A percentile compares a stretch with the other conserved stretches of the same genome.
Evolutionary conservation across 768 basidiomycete species (phyloP).

Genomic region (Tylopilus rubrobrunneus): DNA sequence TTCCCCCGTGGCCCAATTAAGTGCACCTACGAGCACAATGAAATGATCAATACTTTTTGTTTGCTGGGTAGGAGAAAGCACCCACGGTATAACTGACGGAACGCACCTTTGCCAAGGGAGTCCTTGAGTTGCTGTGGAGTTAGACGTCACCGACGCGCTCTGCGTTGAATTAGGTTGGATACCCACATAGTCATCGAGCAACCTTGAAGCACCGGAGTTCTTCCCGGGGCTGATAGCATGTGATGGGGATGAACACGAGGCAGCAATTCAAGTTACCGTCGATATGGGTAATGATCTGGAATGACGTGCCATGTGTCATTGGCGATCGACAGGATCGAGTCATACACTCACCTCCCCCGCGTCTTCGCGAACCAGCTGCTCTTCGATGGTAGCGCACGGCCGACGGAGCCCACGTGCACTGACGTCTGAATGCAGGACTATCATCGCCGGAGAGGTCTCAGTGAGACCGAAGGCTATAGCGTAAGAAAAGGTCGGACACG

Average conservation of each 20-base stretch:
- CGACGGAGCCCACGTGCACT: no score
- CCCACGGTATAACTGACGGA: constrained; percentile 95
- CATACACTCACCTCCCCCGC: no score
- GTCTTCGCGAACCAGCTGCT: no score
- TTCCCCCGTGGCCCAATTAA: constrained; percentile 96
- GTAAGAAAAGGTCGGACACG: no score
- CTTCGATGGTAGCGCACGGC: no score
- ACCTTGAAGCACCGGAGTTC: constrained; percentile 41
- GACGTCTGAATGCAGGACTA: no score
- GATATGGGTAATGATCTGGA: no score
- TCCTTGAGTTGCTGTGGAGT: constrained; percentile 84
- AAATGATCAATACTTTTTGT: constrained; percentile 67
- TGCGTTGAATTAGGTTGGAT: neutral
- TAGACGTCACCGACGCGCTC: constrained; percentile 7
- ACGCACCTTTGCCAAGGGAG: constrained; percentile 93
- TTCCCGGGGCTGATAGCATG: constrained; percentile 21
- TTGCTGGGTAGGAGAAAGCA: constrained; percentile 28
- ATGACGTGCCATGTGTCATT: no score
- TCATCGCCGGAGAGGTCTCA: no score
- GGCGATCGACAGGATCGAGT: no score
- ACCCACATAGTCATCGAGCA: constrained; percentile 64
- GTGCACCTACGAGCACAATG: constrained; percentile 61
- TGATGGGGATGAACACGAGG: constrained; percentile 12
- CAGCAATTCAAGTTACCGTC: neutral
- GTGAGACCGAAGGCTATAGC: no score